Base-by-base conservation (phyloP, 176 grass and related monocot genomes). In the Triticum monococcum region DNA sequence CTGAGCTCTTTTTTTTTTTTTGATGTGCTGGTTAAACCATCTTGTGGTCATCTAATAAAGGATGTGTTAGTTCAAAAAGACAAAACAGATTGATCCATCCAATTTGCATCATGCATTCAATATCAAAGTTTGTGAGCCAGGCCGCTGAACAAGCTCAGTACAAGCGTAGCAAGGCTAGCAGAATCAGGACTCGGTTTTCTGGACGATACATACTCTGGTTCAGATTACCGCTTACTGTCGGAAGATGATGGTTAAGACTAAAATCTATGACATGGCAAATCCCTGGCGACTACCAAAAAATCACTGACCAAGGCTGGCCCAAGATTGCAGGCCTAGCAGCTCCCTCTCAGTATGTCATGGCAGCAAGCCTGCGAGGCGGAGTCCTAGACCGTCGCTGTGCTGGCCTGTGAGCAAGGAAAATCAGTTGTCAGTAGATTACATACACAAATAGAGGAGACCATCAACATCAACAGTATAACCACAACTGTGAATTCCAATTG, bases 301-400 rank as follows among this genome's bases (percentile, higher is more conserved):
- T 54, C 80, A 70, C 8, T 10, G 8, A 25, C 4, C 80, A 35
- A 37, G 18, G 24, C 22, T 77, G 24, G 31, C 11, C 32, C 1
- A 1, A 26, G 31, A 22, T 38, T 20, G 40, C 25, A 41, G 13
- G 45, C 14, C n/a, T 57, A 74, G 66, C 35, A 25, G 68, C 33
- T 35, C 43, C 66, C 5, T 2, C 11, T 85, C 81, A 91, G 68
- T 60, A 89, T 24, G 36, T 85, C 76, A 81, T 76, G 77, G 77
- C 69, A 80, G 81, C 37, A 54, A 88, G 62, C 81, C 89, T 84
- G 14, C 81, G 81, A 28, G 89, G 81, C 8, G 89, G 89, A 85
- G 85, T 85, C 85, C 85, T 80, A 3, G 85, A 91, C 31, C 85
- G 86, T 80, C 25, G 14, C 12, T 77, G 85, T 50, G 38, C 66